Evolutionary conservation across 2,329 filamentous ascomycete species (phyloP), one percentile per base, ranked within the genome.

Genomic region (Truncatella angustata): DNA sequence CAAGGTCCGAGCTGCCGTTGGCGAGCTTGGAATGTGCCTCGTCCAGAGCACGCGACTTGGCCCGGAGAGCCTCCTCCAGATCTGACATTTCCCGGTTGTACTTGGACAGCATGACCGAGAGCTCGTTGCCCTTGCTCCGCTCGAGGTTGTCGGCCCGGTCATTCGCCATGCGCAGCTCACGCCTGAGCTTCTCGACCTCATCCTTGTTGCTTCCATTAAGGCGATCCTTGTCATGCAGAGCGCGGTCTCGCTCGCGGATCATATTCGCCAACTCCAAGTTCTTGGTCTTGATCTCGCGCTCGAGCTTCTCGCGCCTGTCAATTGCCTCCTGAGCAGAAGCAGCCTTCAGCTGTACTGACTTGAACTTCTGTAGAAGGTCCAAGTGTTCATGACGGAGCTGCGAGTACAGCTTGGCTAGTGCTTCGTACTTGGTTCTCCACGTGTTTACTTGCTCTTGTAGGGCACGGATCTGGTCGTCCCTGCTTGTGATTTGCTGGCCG

Each of bases 221-320:
- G 51, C 94, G 85, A 66, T 99, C 94, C 69, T 92, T 91, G 57
- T 99, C 94, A 65, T 97, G 91, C 49, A 97, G 73, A 26, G 94
- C 94, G 58, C 94, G 85, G 66, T 99, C 94, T 61, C 94, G 83
- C 74, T 99, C 94, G 39, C 94, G 85, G 58, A 99, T 99, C 94
- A 99, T 97, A 69, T 97, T 91, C 28, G 94, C 94, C 56, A 99
- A 75, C 70, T 99, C 94, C n/a, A 99, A 77, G 67, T 99, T 99
- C 82, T 99, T 99, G 26, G 93, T 97, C 82, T 99, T 99, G 69
- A 99, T 88, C 73, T 99, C 94, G 30, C 93, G 88, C 74, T 97
- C 91, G 49, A 99, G 80, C 76, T 95, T 96, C 75, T 99, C 94
- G 7, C 93, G 87, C 61, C 84, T 86, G 52, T 97, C 94, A 57